Base-by-base conservation (phyloP, 768 basidiomycete genomes). In the Lactifluus echinatus region DNA sequence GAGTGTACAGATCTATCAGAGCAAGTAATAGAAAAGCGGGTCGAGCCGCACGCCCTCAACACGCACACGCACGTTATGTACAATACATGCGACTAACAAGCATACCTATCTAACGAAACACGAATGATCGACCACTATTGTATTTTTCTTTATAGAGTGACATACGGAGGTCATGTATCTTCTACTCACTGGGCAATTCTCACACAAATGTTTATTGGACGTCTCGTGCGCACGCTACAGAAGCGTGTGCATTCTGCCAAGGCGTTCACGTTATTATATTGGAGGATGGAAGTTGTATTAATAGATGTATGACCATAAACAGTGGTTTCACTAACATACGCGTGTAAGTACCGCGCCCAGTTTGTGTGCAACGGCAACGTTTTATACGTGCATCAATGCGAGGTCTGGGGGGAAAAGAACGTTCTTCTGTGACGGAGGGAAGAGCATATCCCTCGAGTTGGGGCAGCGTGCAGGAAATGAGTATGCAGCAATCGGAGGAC, bases 1-100 rank as follows among this genome's bases (percentile, higher is more conserved):
- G 62, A 83, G 79, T 68, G 81, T 92, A 50, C 80, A 81, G 72
- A 79, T 89, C 61, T 93, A 86, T 69, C 83, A 87, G 67, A 31
- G 28, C 43, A 55, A 62, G 36, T 61, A 28, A 46, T 55, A 49
- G 57, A 54, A 53, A 14, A 40, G 7, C 8, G 1, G 1, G 15
- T 4, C 21, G 26, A 37, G 34, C 17, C 15, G 2, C 5, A 5
- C 34, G 8, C 43, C 26, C 36, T n/a, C 29, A 53, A 33, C 31
- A 26, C 46, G 23, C 45, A 47, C 50, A 17, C 11, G 23, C 50
- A 42, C 56, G 10, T 28, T 19, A 50, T 14, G 29, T 43, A 39
- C 48, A 11, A 42, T 42, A 21, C 46, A 49, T 29, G 11, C 39
- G 19, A 29, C 28, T 19, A 49, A 11, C 23, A 17, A 26, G 33